phyloP scores from a whole-genome alignment of 495 filamentous ascomycete species.

The Jackrogersella minutella region DNA sequence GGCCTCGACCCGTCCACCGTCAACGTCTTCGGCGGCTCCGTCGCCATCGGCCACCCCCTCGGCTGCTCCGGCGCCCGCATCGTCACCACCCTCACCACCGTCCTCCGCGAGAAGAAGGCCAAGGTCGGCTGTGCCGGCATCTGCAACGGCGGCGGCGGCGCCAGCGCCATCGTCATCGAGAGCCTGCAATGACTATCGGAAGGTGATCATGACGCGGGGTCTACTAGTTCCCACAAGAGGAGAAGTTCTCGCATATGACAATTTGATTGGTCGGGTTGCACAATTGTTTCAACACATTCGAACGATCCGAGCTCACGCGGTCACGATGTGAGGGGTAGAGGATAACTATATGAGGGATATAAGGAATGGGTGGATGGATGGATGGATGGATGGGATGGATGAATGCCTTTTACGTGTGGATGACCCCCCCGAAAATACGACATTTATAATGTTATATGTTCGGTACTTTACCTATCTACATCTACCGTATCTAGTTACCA shows the following conservation, averaged over 20 bases:
- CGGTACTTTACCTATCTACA: too few relatives aligned
- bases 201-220: not conserved
- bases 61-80: constrained; percentile 94
- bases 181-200: constrained; percentile 56
- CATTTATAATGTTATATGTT: too few relatives aligned
- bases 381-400: too few relatives aligned
- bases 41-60: constrained; percentile 94
- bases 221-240: not conserved
- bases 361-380: too few relatives aligned
- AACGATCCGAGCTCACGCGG: not conserved
- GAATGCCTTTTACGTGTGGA: too few relatives aligned
- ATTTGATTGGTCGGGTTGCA: not conserved
- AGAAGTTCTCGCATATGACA: constrained; percentile 33
- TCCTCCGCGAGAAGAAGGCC: constrained; percentile 85
- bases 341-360: too few relatives aligned
- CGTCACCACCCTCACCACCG: constrained; percentile 86
- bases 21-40: constrained; percentile 93
- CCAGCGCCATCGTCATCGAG: constrained; percentile 90
- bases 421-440: too few relatives aligned
- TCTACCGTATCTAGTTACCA: not conserved
- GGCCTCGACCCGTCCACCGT: constrained; percentile 82
- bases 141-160: constrained; percentile 97
- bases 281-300: constrained; percentile 6
- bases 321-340: not conserved
- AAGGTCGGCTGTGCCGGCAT: constrained; percentile 96